Evolutionary conservation across 257 asterid genomes (phyloP).

Genomic region (Echites panduratus): DNA sequence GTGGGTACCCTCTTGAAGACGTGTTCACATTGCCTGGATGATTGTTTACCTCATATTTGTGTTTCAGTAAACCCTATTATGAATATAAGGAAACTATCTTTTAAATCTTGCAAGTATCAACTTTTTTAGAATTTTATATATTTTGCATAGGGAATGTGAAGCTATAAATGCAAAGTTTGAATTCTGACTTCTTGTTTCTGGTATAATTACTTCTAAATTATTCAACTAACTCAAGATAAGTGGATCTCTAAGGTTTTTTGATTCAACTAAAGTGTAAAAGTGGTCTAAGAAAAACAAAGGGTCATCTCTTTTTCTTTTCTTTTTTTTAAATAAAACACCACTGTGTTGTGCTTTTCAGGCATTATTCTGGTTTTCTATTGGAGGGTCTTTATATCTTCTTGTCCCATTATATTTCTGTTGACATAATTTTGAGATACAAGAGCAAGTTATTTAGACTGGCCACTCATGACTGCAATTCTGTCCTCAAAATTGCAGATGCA

Average conservation of each 20-base stretch:
- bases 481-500: slow-evolving; percentile 55
- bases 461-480: neutral
- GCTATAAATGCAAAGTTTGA: neutral
- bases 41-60: neutral
- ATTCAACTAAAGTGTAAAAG: neutral
- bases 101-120: neutral
- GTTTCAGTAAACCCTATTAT: neutral
- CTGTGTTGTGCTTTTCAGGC: neutral
- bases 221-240: neutral
- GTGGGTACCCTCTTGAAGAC: neutral
- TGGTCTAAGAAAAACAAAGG: neutral
- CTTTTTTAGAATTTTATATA: neutral
- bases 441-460: no score
- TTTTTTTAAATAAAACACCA: no score
- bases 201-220: neutral
- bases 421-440: neutral
- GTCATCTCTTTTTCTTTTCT: neutral
- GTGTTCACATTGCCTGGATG: neutral
- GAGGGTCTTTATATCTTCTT: neutral
- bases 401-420: neutral
- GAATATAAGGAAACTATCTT: neutral
- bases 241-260: neutral
- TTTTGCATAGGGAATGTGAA: neutral
- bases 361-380: neutral
- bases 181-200: neutral